Base-by-base conservation (phyloP, 306 rosid genomes). In the Geum urbanum region DNA sequence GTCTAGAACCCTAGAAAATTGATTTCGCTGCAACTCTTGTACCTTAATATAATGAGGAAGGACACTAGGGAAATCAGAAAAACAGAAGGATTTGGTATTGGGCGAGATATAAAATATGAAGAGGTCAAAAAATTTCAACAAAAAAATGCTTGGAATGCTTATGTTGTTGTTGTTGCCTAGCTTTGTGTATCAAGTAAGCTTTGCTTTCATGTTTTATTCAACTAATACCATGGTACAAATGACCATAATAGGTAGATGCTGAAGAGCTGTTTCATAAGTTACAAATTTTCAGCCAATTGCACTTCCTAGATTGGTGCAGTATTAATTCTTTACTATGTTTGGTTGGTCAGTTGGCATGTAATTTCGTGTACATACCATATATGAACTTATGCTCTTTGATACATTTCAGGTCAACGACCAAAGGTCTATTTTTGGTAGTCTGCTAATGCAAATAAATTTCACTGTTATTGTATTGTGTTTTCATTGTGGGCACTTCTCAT, bases 121-220 rank as follows among this genome's bases (percentile, higher is more conserved):
- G 98, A 92, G 79, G 78, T 77, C 19, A 78, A 83, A 48, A 77
- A 78, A 78, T 92, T 92, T 77, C 85, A 81, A 75, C 98, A 92
- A 72, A 77, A 78, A 67, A 94, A 90, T 74, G 83, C 96, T 27
- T 92, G 97, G 98, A 92, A 92, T 81, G 98, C 98, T 35, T 92
- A 90, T 77, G 87, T 92, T 10, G 83, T 92, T 50, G 98, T 90
- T 35, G 89, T 92, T 78, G 84, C 80, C 1, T 92, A 86, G 81
- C 73, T 74, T 67, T 72, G 40, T 64, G 64, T 65, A 62, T 32
- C 70, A 20, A 15, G 52, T 53, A 69, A 54, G 51, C 40, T 69
- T 0, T 5, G 18, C 4, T 10, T 48, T 41, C 14, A 9, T 44
- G 20, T 44, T 68, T 57, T 27, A 12, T 54, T 54, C 58, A 48